Conservation (phyloP, 2,329 filamentous ascomycete genomes). For the Fusarium citri region DNA sequence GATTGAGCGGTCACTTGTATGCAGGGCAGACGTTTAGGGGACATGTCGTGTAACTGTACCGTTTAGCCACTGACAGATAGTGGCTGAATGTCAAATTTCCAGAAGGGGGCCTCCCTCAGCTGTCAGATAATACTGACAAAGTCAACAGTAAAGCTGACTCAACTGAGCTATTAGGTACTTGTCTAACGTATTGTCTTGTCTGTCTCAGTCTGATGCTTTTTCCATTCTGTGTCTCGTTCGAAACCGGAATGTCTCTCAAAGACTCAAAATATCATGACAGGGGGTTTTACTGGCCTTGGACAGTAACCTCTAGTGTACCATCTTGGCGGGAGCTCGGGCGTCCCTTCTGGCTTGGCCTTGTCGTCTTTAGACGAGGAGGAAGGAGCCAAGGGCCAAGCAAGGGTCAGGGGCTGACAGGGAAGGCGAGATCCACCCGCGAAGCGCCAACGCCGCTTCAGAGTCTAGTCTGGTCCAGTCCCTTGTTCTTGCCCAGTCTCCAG, state of each 20-base stretch:
- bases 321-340: constrained; percentile 28
- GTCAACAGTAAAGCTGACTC: constrained; percentile 4
- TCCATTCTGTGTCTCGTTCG: constrained; percentile 24
- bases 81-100: constrained; percentile 17
- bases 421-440: constrained; percentile 31
- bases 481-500: background rate
- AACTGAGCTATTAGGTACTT: constrained; percentile 13
- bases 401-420: constrained; percentile 32
- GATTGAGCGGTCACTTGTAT: background rate
- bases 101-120: background rate
- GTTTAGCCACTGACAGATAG: background rate
- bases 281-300: constrained; percentile 16
- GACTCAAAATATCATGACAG: constrained; percentile 5
- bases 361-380: background rate
- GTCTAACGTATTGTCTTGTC: background rate
- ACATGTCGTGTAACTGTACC: background rate
- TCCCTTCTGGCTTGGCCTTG: constrained; percentile 22
- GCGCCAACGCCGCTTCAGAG: constrained; percentile 34
- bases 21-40: background rate
- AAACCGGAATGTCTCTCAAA: constrained; percentile 20
- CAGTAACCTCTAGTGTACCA: constrained; percentile 21
- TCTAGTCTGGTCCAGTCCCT: constrained; percentile 3
- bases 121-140: too few species aligned
- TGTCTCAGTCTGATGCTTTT: constrained; percentile 31
- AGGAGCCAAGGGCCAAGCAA: constrained; percentile 1